A percentile compares a stretch with the other conserved stretches of the same genome.
phyloP scores from a whole-genome alignment of 495 filamentous ascomycete species.

The Beverwykella pulmonaria region DNA sequence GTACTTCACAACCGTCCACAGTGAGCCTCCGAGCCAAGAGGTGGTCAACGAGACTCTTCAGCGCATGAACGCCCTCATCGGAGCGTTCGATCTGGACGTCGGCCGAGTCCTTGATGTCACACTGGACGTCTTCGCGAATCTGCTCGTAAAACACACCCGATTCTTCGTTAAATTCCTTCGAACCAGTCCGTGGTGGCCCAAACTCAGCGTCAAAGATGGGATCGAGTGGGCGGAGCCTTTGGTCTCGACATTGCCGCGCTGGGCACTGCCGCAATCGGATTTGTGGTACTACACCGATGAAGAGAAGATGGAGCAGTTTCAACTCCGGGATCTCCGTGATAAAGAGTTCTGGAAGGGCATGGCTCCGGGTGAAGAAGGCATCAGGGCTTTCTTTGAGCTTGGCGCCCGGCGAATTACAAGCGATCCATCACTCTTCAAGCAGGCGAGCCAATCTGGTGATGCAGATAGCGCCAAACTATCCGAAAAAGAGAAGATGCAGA shows the following conservation, averaged over 20 bases:
- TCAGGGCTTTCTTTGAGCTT: slow-evolving; percentile 82
- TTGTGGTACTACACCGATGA: slow-evolving; percentile 63
- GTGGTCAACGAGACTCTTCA: slow-evolving; percentile 71
- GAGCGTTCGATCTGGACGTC: slow-evolving; percentile 90
- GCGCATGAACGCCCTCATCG: slow-evolving; percentile 85
- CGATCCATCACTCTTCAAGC: slow-evolving; percentile 13
- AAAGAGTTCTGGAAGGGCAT: slow-evolving; percentile 78
- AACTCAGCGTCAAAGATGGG: slow-evolving; percentile 51
- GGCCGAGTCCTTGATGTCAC: slow-evolving; percentile 92
- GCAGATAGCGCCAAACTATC: slow-evolving; percentile 17
- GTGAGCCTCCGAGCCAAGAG: slow-evolving; percentile 62
- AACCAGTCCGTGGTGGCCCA: slow-evolving; percentile 96
- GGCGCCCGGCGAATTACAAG: slow-evolving; percentile 42
- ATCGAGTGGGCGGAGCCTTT: slow-evolving; percentile 46
- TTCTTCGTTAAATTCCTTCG: slow-evolving; percentile 93
- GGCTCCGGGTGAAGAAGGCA: slow-evolving; percentile 60
- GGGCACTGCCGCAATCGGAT: slow-evolving; percentile 74
- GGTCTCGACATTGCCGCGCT: slow-evolving; percentile 62
- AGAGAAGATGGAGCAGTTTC: slow-evolving; percentile 58
- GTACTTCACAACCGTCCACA: slow-evolving; percentile 70
- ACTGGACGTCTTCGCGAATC: slow-evolving; percentile 82
- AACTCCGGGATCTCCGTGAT: slow-evolving; percentile 65
- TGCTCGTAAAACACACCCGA: slow-evolving; percentile 78
- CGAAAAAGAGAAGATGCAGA: slow-evolving; percentile 33
- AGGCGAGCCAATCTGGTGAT: too few relatives aligned